Evolutionary conservation across 2,329 filamentous ascomycete species (phyloP), one percentile per base, ranked within the genome.

Genomic region (Colletotrichum australisinense): DNA sequence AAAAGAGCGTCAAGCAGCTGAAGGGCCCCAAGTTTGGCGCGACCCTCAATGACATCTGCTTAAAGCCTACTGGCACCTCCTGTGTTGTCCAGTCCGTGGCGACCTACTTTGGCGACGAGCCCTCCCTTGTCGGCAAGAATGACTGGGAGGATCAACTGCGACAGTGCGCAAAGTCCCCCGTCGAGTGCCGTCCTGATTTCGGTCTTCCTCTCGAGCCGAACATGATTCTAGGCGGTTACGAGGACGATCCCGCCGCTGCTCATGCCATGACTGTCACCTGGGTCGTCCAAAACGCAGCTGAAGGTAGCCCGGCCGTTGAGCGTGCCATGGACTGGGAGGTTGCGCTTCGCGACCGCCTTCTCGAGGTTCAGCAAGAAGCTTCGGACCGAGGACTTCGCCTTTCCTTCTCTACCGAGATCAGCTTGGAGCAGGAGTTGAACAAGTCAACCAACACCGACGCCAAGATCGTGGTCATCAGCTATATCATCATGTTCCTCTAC

Each of bases 401-500:
- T 46, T 98, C 95, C 8, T 99, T 98, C 87, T 97, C 92, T 63
- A 97, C 97, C 0, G 97, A 99, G 84, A 94, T 96, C 82, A 98
- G 95, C 82, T 86, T 99, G 74, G 96, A 98, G 81, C 90, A 98
- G 80, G 97, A 99, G 80, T 88, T 99, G 71, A 99, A 98, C 86
- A 98, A 98, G 84, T 97, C 95, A 49, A 98, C 95, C 63, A 99
- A 99, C 82, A 98, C 97, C 0, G 97, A 99, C 82, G 97, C 96
- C 57, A 98, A 96, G 82, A 99, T 99, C 78, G 92, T 99, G 28
- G 91, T 96, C 67, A 93, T 99, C 83, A 98, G 96, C 87, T 99
- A 99, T 84, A 89, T 98, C 75, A 94, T 98, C 85, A 99, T 99
- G 97, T 99, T 99, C 83, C 85, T 99, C 75, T 99, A 99, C 80